phyloP scores from a whole-genome alignment of 129 eudicot species.

The Mikania micrantha region DNA sequence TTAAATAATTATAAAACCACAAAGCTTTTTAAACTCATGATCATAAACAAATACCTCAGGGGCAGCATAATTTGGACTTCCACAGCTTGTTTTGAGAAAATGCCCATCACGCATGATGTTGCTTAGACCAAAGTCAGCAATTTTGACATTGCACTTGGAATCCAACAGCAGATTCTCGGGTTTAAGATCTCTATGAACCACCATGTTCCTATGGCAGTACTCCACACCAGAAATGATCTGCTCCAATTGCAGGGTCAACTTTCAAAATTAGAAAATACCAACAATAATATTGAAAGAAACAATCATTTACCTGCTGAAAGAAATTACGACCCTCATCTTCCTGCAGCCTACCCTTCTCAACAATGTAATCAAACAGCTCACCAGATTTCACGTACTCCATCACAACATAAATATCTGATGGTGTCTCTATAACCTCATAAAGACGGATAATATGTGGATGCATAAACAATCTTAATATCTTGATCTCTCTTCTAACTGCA shows the following conservation, averaged over 20 bases:
- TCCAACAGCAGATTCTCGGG: constrained; percentile 89
- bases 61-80: constrained; percentile 94
- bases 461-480: constrained; percentile 88
- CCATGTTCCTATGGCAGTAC: constrained; percentile 98
- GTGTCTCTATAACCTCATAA: constrained; percentile 94
- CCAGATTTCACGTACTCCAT: constrained; percentile 98
- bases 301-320: constrained; percentile 69
- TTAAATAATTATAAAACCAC: neutral
- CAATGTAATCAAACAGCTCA: constrained; percentile 94
- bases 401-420: constrained; percentile 82
- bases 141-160: constrained; percentile 79
- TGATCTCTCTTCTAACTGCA: constrained; percentile 96
- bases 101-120: constrained; percentile 93
- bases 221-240: constrained; percentile 98
- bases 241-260: neutral
- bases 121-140: constrained; percentile 96
- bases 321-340: constrained; percentile 90
- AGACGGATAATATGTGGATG: constrained; percentile 96
- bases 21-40: neutral
- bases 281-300: neutral
- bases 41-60: constrained; percentile 54
- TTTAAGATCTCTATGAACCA: constrained; percentile 90
- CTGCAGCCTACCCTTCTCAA: constrained; percentile 89
- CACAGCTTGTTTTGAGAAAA: constrained; percentile 92
- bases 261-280: constrained; percentile 7